Evolutionary conservation across 2,329 filamentous ascomycete genomes (phyloP), one percentile per base, ranked within the genome.

Genomic region (Cyphellophora attinorum): DNA sequence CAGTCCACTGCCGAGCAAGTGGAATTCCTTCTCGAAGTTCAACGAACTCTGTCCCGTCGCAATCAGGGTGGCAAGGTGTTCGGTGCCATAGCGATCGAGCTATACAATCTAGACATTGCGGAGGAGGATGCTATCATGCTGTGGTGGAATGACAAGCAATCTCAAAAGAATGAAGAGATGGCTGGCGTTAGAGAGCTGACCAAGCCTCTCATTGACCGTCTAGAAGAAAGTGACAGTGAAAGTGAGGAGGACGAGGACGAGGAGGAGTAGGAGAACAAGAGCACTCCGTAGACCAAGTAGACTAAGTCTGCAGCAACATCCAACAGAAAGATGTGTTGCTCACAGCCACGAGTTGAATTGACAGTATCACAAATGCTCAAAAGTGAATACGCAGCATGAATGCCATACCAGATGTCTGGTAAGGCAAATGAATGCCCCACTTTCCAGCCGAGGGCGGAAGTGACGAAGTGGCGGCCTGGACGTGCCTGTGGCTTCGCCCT

Each of bases 111-210:
- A 31, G 91, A 96, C 46, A 70, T 93, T 11, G 62, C 95, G 2
- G 85, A 94, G 54, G 85, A 94, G 52, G 88, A 95, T 27, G 86
- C 82, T 0, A 83, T 94, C 46, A 63, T 89, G 50, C 72, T 73
- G 31, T 98, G 91, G 91, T 96, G 88, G 88, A 73, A 68, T 13
- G 81, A 93, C 55, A 68, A 72, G 58, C 68, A 78, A 51, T 79
- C 81, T 5, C 70, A 62, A 15, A 77, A 76, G 36, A 76, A 68
- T 11, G 80, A 82, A 36, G 72, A 74, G 34, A 75, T 95, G 78
- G 60, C 60, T 39, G 71, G 63, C 32, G 74, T 95, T 11, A 79
- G 79, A 55, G 74, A 73, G 41, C 82, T 82, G 62, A 85, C 83
- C 38, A 69, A 76, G 50, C 76, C 79, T 34, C 74, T 96, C 56